Base-by-base conservation (phyloP, 345 rosid species). In the Arabidopsis suecica region DNA sequence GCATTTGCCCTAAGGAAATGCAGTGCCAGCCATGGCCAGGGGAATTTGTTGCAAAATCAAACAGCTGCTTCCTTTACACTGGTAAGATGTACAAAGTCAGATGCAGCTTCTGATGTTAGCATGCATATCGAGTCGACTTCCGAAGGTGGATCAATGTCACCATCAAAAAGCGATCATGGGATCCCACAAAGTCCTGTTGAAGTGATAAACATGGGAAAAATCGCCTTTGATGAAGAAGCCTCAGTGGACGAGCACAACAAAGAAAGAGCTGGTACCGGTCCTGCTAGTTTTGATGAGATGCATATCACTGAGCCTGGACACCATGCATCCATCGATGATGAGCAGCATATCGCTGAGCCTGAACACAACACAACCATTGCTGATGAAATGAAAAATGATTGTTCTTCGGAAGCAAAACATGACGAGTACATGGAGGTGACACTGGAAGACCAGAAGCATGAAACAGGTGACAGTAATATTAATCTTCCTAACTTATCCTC, bases 401-500 rank as follows among this genome's bases (percentile, higher is more conserved):
- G 32, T 47, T 38, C 74, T 74, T 51, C 20, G 2, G 69, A 25
- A 76, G 48, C 57, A 74, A 75, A 77, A 38, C 66, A 70, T 9
- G 13, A 53, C 55, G 71, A 58, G 64, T 22, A 45, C 55, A 57
- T 7, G 70, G 79, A 76, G 65, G 76, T 76, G 75, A 36, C 30
- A n/a, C 6, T 64, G 63, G 78, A 74, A 77, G 83, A 69, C 41
- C 54, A 51, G 9, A 79, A 66, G 57, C 75, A 41, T 56, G 83
- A 63, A 77, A 85, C 73, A 83, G 77, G 71, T 79, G 82, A 67
- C 65, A 49, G 49, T 77, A 78, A 66, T 75, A 75, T 65, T 81
- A 72, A 61, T 73, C 72, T 20, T 70, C 70, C 69, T 65, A 48
- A 71, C 66, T 57, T 70, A 61, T 54, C 76, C 68, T 75, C 70